phyloP scores from a whole-genome alignment of 2,329 filamentous ascomycete genomes.

The Claviceps humidiphila region DNA sequence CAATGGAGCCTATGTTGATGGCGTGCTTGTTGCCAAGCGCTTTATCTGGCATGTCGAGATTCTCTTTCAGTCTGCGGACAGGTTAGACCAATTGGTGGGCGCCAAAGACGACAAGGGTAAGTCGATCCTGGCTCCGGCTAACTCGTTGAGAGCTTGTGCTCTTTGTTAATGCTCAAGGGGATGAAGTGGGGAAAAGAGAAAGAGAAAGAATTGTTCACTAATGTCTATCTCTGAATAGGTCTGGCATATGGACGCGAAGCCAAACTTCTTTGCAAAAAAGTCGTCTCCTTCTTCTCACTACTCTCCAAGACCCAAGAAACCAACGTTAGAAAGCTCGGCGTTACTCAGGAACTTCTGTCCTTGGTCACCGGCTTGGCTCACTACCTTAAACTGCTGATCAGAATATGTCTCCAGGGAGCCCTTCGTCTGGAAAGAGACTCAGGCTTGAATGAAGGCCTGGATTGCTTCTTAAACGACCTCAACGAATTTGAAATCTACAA shows the following conservation, averaged over 20 bases:
- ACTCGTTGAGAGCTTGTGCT: no score
- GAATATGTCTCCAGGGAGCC: constrained; percentile 89
- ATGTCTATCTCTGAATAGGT: constrained; percentile 31
- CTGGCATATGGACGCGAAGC: constrained; percentile 88
- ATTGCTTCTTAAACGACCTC: constrained; percentile 72
- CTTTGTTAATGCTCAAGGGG: background rate
- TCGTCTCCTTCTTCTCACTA: constrained; percentile 92
- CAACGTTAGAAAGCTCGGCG: constrained; percentile 78
- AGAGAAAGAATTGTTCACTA: background rate
- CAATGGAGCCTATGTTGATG: constrained; percentile 92
- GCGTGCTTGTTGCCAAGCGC: constrained; percentile 84
- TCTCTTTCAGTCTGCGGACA: constrained; percentile 77
- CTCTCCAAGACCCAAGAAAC: constrained; percentile 90
- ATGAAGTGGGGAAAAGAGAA: background rate
- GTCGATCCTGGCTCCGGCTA: constrained; percentile 9
- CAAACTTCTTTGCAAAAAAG: constrained; percentile 99
- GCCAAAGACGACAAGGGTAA: constrained; percentile 61
- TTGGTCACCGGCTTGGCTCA: constrained; percentile 92
- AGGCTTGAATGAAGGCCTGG: constrained; percentile 58
- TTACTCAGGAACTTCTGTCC: constrained; percentile 96
- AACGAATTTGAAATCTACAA: constrained; percentile 69
- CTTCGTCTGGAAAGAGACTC: constrained; percentile 82
- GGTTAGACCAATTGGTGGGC: constrained; percentile 62
- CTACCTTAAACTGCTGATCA: constrained; percentile 92
- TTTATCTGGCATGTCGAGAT: constrained; percentile 96